Base-by-base conservation (phyloP, 2,329 filamentous ascomycete species). In the Fusarium hostae region DNA sequence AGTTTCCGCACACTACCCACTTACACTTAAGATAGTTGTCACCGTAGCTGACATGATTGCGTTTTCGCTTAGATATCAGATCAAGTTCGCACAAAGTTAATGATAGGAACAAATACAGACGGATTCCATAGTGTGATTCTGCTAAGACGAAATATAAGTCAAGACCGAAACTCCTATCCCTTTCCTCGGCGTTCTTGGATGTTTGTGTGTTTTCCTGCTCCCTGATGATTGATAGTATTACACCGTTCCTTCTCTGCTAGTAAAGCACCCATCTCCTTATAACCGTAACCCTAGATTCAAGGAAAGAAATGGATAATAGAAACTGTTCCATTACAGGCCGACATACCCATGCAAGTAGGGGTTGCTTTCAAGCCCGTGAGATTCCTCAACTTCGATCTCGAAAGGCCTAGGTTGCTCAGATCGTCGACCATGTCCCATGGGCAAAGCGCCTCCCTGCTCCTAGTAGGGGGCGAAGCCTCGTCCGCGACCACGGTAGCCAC, bases 381-480 rank as follows among this genome's bases (percentile, higher is more conserved):
- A 58, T 34, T 76, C 75, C 20, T 77, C 75, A 48, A 76, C 63
- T 59, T 76, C 73, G 48, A 76, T 76, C 67, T 76, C 69, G 58
- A 77, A 76, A 59, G 64, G 52, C 50, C 63, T 68, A 20, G 70
- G 68, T 34, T 72, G 66, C 52, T 64, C 74, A 52, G 69, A 52
- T 62, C 68, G 57, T 39, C 61, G 68, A 47, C 60, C 62, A 51
- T 68, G 63, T 63, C 48, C 70, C 63, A 71, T 67, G 59, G 60
- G 60, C 58, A 65, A 63, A 64, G 72, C 66, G 72, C 62, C 67
- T 76, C 80, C 81, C 77, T 81, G 78, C 69, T 81, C 79, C 81
- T 86, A 92, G 81, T 92, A 92, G 65, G 91, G 91, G 62, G 86
- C 81, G 79, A 85, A 92, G 69, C 90, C 90, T 76, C 90, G 86